Percentiles rank a stretch among this genome's conserved stretches.
Evolutionary conservation across 2,329 filamentous ascomycete genomes (phyloP).

Genomic region (Fusarium sp.): DNA sequence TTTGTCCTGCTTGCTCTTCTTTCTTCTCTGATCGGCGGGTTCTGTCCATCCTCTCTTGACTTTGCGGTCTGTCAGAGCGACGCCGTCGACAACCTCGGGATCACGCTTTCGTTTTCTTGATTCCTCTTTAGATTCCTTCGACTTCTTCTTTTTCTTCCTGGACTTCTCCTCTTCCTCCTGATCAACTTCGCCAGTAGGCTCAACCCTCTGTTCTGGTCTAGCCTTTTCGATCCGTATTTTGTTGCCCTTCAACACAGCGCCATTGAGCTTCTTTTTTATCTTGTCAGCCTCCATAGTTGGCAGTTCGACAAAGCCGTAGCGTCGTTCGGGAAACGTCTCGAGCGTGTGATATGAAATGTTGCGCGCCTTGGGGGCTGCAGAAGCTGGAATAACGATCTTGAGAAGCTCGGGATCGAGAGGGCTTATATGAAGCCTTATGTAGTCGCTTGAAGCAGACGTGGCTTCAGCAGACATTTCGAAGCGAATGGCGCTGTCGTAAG

Average conservation of each 20-base stretch:
- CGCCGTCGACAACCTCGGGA: slow-evolving; percentile 66
- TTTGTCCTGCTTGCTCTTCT: slow-evolving; percentile 59
- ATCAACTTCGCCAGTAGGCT: slow-evolving; percentile 48
- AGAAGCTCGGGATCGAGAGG: slow-evolving; percentile 83
- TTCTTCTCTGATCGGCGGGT: slow-evolving; percentile 60
- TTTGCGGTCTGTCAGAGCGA: slow-evolving; percentile 78
- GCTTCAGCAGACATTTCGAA: slow-evolving; percentile 41
- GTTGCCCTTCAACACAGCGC: slow-evolving; percentile 81
- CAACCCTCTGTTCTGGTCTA: slow-evolving; percentile 61
- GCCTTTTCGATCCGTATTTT: slow-evolving; percentile 90
- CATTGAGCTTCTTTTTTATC: slow-evolving; percentile 89
- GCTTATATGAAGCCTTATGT: slow-evolving; percentile 78
- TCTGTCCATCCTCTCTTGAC: slow-evolving; percentile 93
- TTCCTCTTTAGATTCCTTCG: slow-evolving; percentile 50
- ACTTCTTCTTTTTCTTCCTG: slow-evolving; percentile 48
- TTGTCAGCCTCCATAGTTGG: slow-evolving; percentile 87
- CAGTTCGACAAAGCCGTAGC: slow-evolving; percentile 90
- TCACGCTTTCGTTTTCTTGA: slow-evolving; percentile 63
- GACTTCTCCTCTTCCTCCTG: slow-evolving; percentile 42
- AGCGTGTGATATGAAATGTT: slow-evolving; percentile 90
- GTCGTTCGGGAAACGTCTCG: slow-evolving; percentile 88
- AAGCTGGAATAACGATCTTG: slow-evolving; percentile 74
- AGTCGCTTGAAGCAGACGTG: slow-evolving; percentile 39
- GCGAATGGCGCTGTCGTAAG: slow-evolving; percentile 7
- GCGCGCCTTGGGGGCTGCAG: slow-evolving; percentile 71